These are phyloP conservation scores for Colletotrichum echinochloae DNA, from an alignment of 2,329 filamentous ascomycete genomes.

Conservation along the genomic window DNA sequence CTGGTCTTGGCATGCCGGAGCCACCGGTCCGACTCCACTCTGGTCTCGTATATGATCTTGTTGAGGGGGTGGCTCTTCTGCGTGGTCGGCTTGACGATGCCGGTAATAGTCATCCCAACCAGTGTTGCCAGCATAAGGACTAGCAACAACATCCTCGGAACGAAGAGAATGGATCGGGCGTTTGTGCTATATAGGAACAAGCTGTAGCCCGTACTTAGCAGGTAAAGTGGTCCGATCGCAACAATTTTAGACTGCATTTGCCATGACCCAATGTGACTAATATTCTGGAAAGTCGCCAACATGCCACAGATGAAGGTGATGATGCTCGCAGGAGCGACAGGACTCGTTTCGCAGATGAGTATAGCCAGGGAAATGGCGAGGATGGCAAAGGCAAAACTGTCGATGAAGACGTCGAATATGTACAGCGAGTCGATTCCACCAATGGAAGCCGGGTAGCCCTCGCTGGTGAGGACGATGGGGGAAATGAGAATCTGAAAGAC, in stretches of 20 bases:
- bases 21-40: constrained; percentile 63
- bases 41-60: constrained; percentile 61
- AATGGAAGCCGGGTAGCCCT: constrained; percentile 42
- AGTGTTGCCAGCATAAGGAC: constrained; percentile 54
- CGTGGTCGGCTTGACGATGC: constrained; percentile 47
- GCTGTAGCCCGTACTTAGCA: constrained; percentile 56
- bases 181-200: constrained; percentile 59
- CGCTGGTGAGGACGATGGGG: constrained; percentile 45
- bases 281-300: constrained; percentile 51
- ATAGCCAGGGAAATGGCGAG: constrained; percentile 59
- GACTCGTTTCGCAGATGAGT: constrained; percentile 61
- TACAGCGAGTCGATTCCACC: constrained; percentile 59
- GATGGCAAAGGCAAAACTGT: constrained; percentile 59
- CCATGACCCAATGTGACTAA: constrained; percentile 58
- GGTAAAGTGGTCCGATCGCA: constrained; percentile 54
- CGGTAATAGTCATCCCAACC: constrained; percentile 52
- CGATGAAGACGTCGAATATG: constrained; percentile 61
- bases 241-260: constrained; percentile 54
- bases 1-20: constrained; percentile 60
- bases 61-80: constrained; percentile 59
- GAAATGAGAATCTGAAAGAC: constrained; percentile 52
- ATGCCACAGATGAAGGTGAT: constrained; percentile 59
- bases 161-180: constrained; percentile 56
- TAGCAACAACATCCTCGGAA: constrained; percentile 56
- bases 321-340: constrained; percentile 56